A percentile compares a stretch with the other conserved stretches of the same genome.
phyloP scores from a whole-genome alignment of 23 red algal genomes.

The Gracilariopsis chorda region DNA sequence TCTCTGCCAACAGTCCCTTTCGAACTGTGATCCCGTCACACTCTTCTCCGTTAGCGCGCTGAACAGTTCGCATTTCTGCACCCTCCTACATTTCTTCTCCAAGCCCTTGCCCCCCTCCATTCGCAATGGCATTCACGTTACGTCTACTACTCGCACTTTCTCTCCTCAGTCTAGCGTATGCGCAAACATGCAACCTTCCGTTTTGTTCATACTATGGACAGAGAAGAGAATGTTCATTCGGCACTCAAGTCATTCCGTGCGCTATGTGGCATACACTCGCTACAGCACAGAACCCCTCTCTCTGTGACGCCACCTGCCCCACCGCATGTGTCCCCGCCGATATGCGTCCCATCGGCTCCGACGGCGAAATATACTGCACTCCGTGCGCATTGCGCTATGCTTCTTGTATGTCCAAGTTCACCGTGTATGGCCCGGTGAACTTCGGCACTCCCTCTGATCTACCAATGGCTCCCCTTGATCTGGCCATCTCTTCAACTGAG shows the following conservation, averaged over 20 bases:
- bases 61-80: too few relatives aligned
- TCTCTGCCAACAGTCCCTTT: too few relatives aligned
- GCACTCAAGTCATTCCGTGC: background rate
- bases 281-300: background rate
- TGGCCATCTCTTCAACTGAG: background rate
- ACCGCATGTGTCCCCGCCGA: background rate
- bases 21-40: too few relatives aligned
- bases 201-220: background rate
- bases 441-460: background rate
- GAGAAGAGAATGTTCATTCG: background rate
- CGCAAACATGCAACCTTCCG: background rate
- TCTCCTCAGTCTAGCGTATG: background rate
- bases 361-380: constrained; percentile 6
- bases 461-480: background rate
- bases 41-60: too few relatives aligned
- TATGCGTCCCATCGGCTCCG: background rate
- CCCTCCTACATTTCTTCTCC: too few relatives aligned
- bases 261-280: constrained; percentile 8
- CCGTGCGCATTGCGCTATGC: background rate
- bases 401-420: background rate
- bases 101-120: background rate
- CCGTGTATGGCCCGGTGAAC: constrained; percentile 11
- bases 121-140: background rate
- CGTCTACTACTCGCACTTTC: background rate
- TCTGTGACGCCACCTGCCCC: background rate